Conservation (phyloP, 2,329 filamentous ascomycete genomes). For the Pseudogymnoascus sp. region DNA sequence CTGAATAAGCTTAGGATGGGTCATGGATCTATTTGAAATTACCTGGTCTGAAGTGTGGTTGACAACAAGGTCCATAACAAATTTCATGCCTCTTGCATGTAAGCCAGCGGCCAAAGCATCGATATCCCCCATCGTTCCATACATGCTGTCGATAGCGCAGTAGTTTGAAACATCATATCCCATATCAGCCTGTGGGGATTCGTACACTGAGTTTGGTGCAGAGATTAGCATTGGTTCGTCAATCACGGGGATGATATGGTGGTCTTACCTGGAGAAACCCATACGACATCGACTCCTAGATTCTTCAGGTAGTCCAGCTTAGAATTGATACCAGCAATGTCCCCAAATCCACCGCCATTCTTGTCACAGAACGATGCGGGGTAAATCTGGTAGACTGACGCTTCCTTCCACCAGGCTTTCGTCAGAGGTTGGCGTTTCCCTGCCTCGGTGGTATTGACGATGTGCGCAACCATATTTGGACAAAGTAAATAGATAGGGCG, state of each 20-base stretch:
- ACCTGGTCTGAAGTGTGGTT: conserved; percentile 53
- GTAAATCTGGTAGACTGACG: conserved; percentile 45
- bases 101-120: conserved; percentile 50
- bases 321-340: conserved; percentile 51
- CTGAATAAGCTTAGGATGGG: not conserved
- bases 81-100: conserved; percentile 51
- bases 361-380: conserved; percentile 47
- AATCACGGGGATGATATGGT: not conserved
- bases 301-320: conserved; percentile 51
- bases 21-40: not conserved
- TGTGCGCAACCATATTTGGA: not conserved
- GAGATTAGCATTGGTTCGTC: not conserved
- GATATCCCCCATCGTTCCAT: conserved; percentile 59
- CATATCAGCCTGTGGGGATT: conserved; percentile 57
- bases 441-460: not conserved
- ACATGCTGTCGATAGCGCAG: conserved; percentile 53
- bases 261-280: conserved; percentile 45
- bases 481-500: not conserved
- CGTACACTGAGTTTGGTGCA: conserved; percentile 38
- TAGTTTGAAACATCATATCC: conserved; percentile 63
- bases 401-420: conserved; percentile 6
- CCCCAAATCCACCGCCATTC: conserved; percentile 50
- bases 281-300: conserved; percentile 54
- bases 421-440: not conserved
- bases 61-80: conserved; percentile 62